Evolutionary conservation across 2,329 filamentous ascomycete genomes (phyloP), one percentile per base, ranked within the genome.

Genomic region (Chaetomiaceae sp.): DNA sequence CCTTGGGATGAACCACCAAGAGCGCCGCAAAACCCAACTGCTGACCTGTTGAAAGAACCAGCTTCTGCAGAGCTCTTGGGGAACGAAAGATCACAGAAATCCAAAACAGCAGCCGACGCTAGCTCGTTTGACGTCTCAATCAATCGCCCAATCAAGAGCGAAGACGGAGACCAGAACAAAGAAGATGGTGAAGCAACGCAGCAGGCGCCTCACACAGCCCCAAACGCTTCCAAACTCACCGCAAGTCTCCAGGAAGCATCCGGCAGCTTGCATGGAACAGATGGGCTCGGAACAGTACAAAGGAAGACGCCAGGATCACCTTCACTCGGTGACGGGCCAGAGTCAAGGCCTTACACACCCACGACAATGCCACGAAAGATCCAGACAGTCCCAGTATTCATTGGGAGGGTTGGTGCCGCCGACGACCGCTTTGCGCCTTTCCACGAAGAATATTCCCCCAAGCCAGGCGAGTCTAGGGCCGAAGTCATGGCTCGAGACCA

Each of bases 401-500:
- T 46, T 26, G 15, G 22, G 24, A 39, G 12, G 27, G 12, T 6
- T 10, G 22, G 29, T 12, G 8, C 19, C 15, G 12, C 27, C 11
- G 29, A 42, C 4, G 7, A 20, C 15, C 27, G 29, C 17, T 34
- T 42, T 6, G 29, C 39, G 3, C 39, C 40, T 3, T 47, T 42
- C 8, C 12, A n/a, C 6, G 35, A 19, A 17, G 29, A 26, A 7
- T n/a, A 6, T 6, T n/a, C 22, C 7, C 30, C 12, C 17, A n/a
- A 14, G 3, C 20, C 36, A 3, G 24, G 18, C 12, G 40, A 48
- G 24, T 19, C 29, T 6, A 6, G 7, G 22, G 14, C 29, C 3
- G 45, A 48, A 6, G 6, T 30, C 35, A 38, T 36, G 6, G 18
- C 11, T 17, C 35, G 35, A 10, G 40, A 48, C 36, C 45, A 48